phyloP scores from a whole-genome alignment of 352 stramenopile genomes.

The Blastocystis sp. region DNA sequence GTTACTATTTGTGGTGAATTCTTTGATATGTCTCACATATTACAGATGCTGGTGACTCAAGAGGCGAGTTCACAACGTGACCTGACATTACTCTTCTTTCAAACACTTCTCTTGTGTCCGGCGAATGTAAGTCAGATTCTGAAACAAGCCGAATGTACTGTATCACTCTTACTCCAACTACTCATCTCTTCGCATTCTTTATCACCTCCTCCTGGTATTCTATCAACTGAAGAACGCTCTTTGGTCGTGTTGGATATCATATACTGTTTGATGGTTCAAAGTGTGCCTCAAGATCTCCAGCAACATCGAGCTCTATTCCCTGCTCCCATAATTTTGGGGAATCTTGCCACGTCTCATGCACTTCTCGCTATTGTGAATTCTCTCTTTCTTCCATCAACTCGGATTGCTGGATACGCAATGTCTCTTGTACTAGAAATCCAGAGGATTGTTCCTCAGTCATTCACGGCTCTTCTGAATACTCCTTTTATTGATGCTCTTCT shows the following conservation, averaged over 20 bases:
- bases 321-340: not conserved
- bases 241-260: not conserved
- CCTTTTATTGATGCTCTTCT: conserved; percentile 36
- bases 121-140: not conserved
- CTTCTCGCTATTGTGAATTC: not conserved
- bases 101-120: not conserved
- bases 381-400: not conserved
- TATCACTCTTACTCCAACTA: too few species aligned
- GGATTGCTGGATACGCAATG: not conserved
- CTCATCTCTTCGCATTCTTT: too few species aligned
- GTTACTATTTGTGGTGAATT: not conserved
- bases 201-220: too few species aligned
- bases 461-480: not conserved
- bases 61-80: not conserved
- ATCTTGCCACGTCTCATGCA: not conserved
- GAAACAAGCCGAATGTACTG: too few species aligned
- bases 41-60: not conserved
- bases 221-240: not conserved
- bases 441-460: not conserved
- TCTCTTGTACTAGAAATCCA: not conserved
- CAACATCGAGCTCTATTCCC: not conserved
- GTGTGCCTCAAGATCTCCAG: too few species aligned
- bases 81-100: not conserved
- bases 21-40: conserved; percentile 1
- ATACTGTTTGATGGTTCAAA: not conserved